Evolutionary conservation across 2,329 filamentous ascomycete genomes (phyloP), one percentile per base, ranked within the genome.

Genomic region (Xylariales sp.): DNA sequence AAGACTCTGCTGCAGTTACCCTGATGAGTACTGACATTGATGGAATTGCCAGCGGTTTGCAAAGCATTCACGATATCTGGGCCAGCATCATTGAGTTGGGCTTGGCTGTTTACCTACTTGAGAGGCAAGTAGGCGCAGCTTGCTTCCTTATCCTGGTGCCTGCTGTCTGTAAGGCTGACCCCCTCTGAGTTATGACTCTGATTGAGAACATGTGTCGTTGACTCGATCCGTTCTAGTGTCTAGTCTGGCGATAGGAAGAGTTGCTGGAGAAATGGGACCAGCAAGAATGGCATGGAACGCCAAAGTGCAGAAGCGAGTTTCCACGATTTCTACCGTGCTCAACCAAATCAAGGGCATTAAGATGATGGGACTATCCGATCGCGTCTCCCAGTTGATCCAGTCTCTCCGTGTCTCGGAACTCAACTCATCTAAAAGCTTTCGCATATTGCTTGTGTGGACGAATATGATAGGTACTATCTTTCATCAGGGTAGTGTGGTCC

Each of bases 1-100:
- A 65, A 21, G 60, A 68, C n/a, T 58, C 63, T 3, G 63, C 67
- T 0, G 61, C 68, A 0, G 47, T 74, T 32, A 73, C 70, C 0
- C 56, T 73, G 3, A 74, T 74, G 70, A 69, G 48, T 42, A 62
- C 68, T 3, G 71, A 74, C 35, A 57, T 73, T 9, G 70, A 72
- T 43, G 58, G 63, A 5, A 62, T 73, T 3, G 51, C 58, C 2
- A 32, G 48, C 1, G 69, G 64, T 1, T 53, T 61, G 4, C 41
- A 50, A 4, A 48, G 43, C 2, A 43, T 69, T 27, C 71, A 72
- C 34, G 63, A 70, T 19, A 43, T 64, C 4, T 71, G 68, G 68
- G 63, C 59, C 0, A 62, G 53, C 29, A 39, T 58, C 1, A 44
- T 73, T 1, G 65, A 76, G 46, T 61, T 70, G 4, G 63, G 51